Percentiles rank a stretch among this genome's conserved stretches.
Evolutionary conservation across 73 alveolate species (phyloP).

Genomic region (Paramecium bursaria): DNA sequence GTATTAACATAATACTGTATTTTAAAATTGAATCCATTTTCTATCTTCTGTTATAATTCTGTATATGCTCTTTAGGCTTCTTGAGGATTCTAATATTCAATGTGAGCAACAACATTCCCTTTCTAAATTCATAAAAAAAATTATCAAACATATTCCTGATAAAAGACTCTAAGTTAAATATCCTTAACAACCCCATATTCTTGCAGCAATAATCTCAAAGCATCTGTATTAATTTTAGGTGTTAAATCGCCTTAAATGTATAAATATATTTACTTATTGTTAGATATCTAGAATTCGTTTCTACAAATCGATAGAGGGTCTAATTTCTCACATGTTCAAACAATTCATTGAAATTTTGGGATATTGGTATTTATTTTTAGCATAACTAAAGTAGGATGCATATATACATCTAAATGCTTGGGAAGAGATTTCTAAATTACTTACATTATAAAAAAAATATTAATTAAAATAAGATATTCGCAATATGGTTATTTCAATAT

Average conservation of each 20-base stretch:
- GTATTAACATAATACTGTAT: background rate
- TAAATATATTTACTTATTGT: slow-evolving; percentile 16
- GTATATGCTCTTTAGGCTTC: background rate
- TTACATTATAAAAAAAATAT: too few relatives aligned
- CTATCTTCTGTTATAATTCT: slow-evolving; percentile 30
- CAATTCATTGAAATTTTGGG: slow-evolving; percentile 30
- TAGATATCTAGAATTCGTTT: background rate
- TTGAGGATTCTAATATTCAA: slow-evolving; percentile 8
- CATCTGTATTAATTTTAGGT: slow-evolving; percentile 22
- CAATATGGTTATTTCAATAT: too few relatives aligned
- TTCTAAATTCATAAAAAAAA: background rate
- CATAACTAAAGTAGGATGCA: too few relatives aligned
- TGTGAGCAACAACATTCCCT: slow-evolving; percentile 1
- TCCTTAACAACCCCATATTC: slow-evolving; percentile 44
- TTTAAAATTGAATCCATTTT: slow-evolving; percentile 45
- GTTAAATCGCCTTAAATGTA: slow-evolving; percentile 51
- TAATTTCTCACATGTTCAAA: background rate
- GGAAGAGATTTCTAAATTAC: too few relatives aligned
- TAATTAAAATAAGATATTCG: too few relatives aligned
- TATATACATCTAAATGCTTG: too few relatives aligned
- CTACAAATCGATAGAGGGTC: slow-evolving; percentile 31
- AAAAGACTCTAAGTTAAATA: background rate
- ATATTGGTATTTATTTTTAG: too few relatives aligned
- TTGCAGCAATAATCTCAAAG: slow-evolving; percentile 8
- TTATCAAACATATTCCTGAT: background rate